Percentiles rank a stretch among this genome's conserved stretches.
Conservation (phyloP, 2,329 filamentous ascomycete species). For the Venturia carpophila region DNA sequence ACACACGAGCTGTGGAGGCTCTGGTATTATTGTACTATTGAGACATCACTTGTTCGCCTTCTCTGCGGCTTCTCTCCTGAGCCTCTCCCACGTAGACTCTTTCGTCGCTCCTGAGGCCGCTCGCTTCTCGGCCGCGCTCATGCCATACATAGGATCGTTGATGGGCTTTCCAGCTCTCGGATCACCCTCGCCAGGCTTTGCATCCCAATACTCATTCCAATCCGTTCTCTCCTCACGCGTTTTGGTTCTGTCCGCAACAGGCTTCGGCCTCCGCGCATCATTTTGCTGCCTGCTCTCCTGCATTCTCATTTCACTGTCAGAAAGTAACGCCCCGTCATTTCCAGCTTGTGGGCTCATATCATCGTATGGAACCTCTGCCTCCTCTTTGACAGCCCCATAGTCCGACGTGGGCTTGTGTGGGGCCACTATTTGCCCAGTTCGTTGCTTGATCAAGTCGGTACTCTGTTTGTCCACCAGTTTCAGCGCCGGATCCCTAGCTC, state of each 20-base stretch:
- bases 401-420: background rate
- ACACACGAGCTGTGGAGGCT: background rate
- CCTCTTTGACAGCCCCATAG: background rate
- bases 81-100: constrained; percentile 1
- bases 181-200: background rate
- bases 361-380: constrained; percentile 3
- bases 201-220: background rate
- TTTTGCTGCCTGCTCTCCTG: background rate
- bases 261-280: background rate
- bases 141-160: constrained; percentile 3
- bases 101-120: background rate
- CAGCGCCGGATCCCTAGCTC: constrained; percentile 7
- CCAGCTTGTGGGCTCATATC: constrained; percentile 10
- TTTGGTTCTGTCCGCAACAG: background rate
- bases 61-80: constrained; percentile 2
- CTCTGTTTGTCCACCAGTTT: background rate
- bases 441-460: background rate
- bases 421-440: background rate
- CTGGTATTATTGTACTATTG: background rate
- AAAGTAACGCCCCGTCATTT: background rate
- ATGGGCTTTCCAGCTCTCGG: background rate
- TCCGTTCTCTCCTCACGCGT: background rate
- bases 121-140: constrained; percentile 4
- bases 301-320: constrained; percentile 11
- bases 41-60: background rate